Percentiles rank a stretch among this genome's conserved stretches.
Evolutionary conservation across 116 monocot genomes (phyloP).

Genomic region (Cymodocea nodosa): DNA sequence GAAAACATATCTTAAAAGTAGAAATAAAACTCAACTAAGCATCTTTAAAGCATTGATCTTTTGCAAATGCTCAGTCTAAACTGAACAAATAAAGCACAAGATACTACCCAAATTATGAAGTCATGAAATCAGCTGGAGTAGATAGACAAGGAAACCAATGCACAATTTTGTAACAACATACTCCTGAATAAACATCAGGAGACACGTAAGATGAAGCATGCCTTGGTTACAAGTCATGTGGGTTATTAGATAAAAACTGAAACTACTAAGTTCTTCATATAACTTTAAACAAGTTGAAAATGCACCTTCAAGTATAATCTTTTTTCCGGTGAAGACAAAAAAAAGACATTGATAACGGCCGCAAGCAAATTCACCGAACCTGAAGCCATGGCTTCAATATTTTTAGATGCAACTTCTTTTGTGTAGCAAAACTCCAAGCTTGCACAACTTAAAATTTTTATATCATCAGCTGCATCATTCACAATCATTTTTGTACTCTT

Average conservation of each 20-base stretch:
- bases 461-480: constrained; percentile 1
- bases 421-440: constrained; percentile 19
- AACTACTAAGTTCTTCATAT: neutral
- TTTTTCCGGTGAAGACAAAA: constrained; percentile 47
- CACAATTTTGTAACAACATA: too few relatives aligned
- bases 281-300: neutral
- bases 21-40: too few relatives aligned
- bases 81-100: too few relatives aligned
- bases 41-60: too few relatives aligned
- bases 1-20: too few relatives aligned
- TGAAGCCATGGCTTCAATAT: constrained; percentile 42
- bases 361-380: constrained; percentile 50
- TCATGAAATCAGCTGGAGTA: too few relatives aligned
- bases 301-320: constrained; percentile 52
- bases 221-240: neutral
- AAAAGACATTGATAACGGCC: constrained; percentile 43
- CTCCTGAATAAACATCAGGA: too few relatives aligned
- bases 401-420: constrained; percentile 39
- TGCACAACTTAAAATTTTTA: neutral
- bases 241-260: neutral
- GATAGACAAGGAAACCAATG: too few relatives aligned
- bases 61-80: too few relatives aligned
- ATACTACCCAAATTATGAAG: too few relatives aligned
- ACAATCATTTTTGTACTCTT: neutral
- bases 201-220: too few relatives aligned